phyloP scores from a whole-genome alignment of 371 early-diverging fungal species.

The Saksenaea vasiformis region DNA sequence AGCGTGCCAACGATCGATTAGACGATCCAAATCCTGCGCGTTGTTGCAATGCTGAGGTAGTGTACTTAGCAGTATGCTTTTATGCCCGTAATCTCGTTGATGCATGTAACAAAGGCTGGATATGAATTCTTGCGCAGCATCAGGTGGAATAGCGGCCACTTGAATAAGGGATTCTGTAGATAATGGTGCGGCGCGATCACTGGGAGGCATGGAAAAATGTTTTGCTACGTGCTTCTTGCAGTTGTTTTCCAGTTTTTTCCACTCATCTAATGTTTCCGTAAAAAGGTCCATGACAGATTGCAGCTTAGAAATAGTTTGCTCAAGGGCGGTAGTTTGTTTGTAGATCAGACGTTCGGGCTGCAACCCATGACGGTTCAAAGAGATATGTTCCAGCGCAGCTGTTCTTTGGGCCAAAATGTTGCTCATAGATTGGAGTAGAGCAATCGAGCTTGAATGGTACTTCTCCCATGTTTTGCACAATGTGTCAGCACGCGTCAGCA shows the following conservation, averaged over 20 bases:
- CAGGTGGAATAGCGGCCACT: constrained; percentile 12
- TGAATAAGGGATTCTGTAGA: constrained; percentile 16
- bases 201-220: neutral
- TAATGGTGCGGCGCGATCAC: constrained; percentile 2
- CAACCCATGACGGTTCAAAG: neutral
- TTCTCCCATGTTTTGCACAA: constrained; percentile 6
- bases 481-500: constrained; percentile 16
- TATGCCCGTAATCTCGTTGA: constrained; percentile 6
- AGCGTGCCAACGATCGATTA: neutral
- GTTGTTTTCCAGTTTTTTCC: constrained; percentile 6
- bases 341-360: constrained; percentile 1
- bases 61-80: constrained; percentile 4
- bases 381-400: neutral
- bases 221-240: constrained; percentile 1
- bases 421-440: constrained; percentile 4
- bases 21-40: neutral
- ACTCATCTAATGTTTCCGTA: constrained; percentile 1
- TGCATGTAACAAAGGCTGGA: constrained; percentile 1
- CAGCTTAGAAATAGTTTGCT: neutral
- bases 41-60: neutral
- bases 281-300: neutral
- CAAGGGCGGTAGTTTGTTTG: constrained; percentile 8
- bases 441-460: constrained; percentile 7
- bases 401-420: constrained; percentile 6
- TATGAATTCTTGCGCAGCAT: constrained; percentile 3